Conservation (phyloP, 805 yeast species). For the Phaffomyces thermotolerans region DNA sequence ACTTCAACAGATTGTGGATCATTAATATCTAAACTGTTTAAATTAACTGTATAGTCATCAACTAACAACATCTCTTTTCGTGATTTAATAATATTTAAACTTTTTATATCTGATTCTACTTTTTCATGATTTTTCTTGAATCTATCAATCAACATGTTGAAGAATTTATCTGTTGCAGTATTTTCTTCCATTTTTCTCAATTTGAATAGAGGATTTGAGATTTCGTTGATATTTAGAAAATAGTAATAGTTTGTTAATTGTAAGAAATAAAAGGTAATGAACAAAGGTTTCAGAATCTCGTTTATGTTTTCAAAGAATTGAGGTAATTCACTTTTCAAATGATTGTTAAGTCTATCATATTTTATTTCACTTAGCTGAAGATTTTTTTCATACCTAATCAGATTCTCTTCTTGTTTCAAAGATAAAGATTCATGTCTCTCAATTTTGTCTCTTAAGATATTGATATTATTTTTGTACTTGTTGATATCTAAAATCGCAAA, state of each 20-base stretch:
- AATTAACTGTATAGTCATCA: neutral
- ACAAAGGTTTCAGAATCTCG: slow-evolving; percentile 24
- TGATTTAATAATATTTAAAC: slow-evolving; percentile 7
- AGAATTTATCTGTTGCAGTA: slow-evolving; percentile 4
- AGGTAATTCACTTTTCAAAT: slow-evolving; percentile 42
- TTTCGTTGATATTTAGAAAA: slow-evolving; percentile 16
- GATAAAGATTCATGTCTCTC: slow-evolving; percentile 20
- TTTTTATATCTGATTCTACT: slow-evolving; percentile 1
- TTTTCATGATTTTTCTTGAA: slow-evolving; percentile 2
- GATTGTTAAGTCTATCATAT: slow-evolving; percentile 31
- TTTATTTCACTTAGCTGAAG: slow-evolving; percentile 26
- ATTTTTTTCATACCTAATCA: slow-evolving; percentile 26
- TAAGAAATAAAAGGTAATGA: slow-evolving; percentile 30
- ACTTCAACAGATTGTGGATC: neutral
- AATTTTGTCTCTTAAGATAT: slow-evolving; percentile 20
- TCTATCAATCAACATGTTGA: slow-evolving; percentile 2
- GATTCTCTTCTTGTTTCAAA: slow-evolving; percentile 31
- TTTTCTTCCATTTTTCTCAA: slow-evolving; percentile 8
- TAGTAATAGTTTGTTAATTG: slow-evolving; percentile 32
- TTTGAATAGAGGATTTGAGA: slow-evolving; percentile 5
- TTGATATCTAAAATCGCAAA: slow-evolving; percentile 34
- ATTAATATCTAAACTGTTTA: neutral
- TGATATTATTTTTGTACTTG: slow-evolving; percentile 22
- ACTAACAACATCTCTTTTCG: slow-evolving; percentile 1
- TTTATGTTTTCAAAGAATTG: slow-evolving; percentile 30